Base-by-base conservation (phyloP, 2,329 filamentous ascomycete species). In the Colletotrichum echinochloae region DNA sequence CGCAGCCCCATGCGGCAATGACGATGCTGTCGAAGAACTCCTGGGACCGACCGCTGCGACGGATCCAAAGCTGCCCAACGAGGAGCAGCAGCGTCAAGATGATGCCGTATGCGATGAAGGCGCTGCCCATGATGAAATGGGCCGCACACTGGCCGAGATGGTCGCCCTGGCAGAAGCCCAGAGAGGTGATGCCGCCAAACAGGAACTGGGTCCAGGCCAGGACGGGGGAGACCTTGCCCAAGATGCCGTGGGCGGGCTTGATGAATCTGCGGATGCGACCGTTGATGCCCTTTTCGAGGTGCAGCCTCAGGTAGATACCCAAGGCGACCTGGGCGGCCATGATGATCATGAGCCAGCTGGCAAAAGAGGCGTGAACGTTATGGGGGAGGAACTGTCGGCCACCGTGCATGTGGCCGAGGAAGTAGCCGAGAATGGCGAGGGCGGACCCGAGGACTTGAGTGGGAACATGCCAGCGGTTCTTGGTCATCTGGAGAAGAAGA, bases 41-140 rank as follows among this genome's bases (percentile, higher is more conserved):
- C 80, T 98, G 96, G 66, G 94, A 97, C 63, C 94, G 90, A 23
- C 94, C 94, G 5, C 91, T 93, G 57, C 91, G 89, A 74, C 89
- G 90, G 67, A 99, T 83, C 94, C 94, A 98, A 39, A 90, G 83
- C 81, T 98, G 96, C 18, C 96, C 96, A 49, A 96, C 94, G 9
- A 98, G 84, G 41, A 98, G 88, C 26, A 98, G 83, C 26, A 98
- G 91, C 2, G 93, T 95, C 74, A 99, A 87, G 46, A 97, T 79
- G 65, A 98, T 92, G 35, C 94, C 96, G 77, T 99, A 99, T 37
- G 88, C 96, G 75, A 99, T 95, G 79, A 99, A 99, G 1, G 95
- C 95, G 74, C 93, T 92, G 54, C 96, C 96, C 96, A 99, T 99
- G 81, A 98, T 99, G 81, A 98, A 99, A 81, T 99, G 96, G 1